Evolutionary conservation across 345 rosid genomes (phyloP).

Genomic region (Heritiera littoralis): DNA sequence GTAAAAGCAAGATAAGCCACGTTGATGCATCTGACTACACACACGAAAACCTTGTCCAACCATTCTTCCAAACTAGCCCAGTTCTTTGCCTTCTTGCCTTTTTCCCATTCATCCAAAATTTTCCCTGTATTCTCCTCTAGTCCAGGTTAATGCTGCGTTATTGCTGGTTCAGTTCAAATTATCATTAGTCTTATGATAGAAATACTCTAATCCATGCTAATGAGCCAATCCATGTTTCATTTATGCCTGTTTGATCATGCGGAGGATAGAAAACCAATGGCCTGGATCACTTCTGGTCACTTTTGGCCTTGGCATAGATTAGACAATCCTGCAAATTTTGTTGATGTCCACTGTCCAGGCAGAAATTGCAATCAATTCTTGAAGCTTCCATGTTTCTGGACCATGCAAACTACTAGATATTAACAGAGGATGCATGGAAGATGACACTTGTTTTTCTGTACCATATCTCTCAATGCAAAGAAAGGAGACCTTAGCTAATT

Average conservation of each 20-base stretch:
- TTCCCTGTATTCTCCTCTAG: no score
- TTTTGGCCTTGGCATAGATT: no score
- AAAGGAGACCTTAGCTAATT: background rate
- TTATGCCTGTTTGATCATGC: no score
- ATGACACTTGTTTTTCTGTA: conserved; percentile 2
- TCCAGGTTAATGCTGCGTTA: no score
- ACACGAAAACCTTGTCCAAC: conserved; percentile 10
- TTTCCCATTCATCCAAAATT: no score
- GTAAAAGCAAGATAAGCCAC: conserved; percentile 21
- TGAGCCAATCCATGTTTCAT: background rate
- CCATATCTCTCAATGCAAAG: background rate
- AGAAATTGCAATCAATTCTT: conserved; percentile 6
- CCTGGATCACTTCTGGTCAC: background rate
- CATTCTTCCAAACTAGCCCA: no score
- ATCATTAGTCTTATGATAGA: no score
- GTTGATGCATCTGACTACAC: conserved; percentile 18
- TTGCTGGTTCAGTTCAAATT: no score
- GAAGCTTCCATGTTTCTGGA: background rate
- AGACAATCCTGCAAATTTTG: background rate
- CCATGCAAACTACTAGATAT: background rate
- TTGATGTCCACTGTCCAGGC: background rate
- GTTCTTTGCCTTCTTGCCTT: no score
- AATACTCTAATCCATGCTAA: no score
- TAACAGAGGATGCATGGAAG: background rate
- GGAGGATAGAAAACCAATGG: background rate